These are phyloP conservation scores for Cutaneotrichosporon sp. DNA, from an alignment of 1,284 basidiomycete species.

Conservation along the genomic window DNA sequence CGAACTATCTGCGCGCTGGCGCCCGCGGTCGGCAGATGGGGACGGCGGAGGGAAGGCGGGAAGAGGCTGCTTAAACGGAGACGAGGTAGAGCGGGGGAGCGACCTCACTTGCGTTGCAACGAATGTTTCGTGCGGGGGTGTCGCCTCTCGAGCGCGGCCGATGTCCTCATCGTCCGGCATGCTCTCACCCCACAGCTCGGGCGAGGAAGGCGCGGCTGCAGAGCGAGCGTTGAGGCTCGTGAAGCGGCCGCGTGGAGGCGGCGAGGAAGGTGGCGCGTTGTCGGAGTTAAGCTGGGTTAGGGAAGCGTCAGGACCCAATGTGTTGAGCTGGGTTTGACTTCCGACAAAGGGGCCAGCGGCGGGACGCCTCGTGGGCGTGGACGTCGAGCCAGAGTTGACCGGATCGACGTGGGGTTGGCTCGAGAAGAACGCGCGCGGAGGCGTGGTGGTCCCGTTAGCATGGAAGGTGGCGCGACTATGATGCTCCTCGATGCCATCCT, in stretches of 20 bases:
- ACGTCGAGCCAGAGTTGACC: not conserved
- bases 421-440: not conserved
- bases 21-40: not conserved
- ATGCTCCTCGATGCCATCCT: not conserved
- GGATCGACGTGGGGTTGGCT: not conserved
- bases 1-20: not conserved
- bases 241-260: not conserved
- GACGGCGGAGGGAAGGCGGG: not conserved
- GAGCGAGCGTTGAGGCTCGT: not conserved
- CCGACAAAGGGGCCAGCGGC: not conserved
- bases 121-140: constrained; percentile 4
- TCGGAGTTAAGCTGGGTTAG: constrained; percentile 9
- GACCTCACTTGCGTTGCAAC: constrained; percentile 7
- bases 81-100: not conserved
- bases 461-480: not conserved
- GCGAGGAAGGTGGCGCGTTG: not conserved
- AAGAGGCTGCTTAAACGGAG: not conserved
- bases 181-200: not conserved
- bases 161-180: constrained; percentile 4
- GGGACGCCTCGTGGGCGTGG: not conserved
- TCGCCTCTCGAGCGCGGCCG: not conserved
- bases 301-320: not conserved
- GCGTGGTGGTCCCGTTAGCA: not conserved
- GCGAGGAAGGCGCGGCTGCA: not conserved
- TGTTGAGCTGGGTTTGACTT: not conserved